Evolutionary conservation across 257 asterid genomes (phyloP), one percentile per base, ranked within the genome.

Genomic region (Rehmannia glutinosa): DNA sequence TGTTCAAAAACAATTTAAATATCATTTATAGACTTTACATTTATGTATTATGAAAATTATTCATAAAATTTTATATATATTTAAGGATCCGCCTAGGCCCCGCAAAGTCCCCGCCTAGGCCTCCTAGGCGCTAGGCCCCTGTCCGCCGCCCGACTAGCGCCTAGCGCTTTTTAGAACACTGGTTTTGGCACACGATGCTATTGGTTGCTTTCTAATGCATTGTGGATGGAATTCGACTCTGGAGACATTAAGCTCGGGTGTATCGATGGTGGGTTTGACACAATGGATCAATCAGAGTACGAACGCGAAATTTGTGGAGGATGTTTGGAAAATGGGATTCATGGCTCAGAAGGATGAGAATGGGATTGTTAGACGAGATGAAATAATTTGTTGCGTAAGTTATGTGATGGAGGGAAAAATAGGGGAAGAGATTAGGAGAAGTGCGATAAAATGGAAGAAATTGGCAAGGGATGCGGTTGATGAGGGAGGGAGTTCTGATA

Each of bases 141-240:
- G n/a, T n/a, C n/a, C n/a, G n/a, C n/a, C n/a, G n/a, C n/a, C n/a
- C n/a, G n/a, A n/a, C n/a, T n/a, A n/a, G n/a, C n/a, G n/a, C n/a
- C n/a, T n/a, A n/a, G n/a, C n/a, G n/a, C n/a, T n/a, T n/a, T n/a
- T n/a, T n/a, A n/a, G n/a, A n/a, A n/a, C n/a, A n/a, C n/a, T n/a
- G n/a, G n/a, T n/a, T n/a, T n/a, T 85, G 76, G 24, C 69, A 0
- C 77, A 77, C 38, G 71, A 51, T 11, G 83, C 77, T 5, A 17
- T 77, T 3, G 80, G 89, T 5, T 69, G 89, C 60, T 86, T 83
- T 27, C 25, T 82, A 1, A 69, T 87, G 0, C 88, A 85, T 6
- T 69, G 85, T 49, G 92, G 92, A 0, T 82, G 92, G 88, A 82
- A 85, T 17, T 85, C 88, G 3, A 85, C 84, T 1, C 2, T 82